Evolutionary conservation across 805 yeast species (phyloP), one percentile per base, ranked within the genome.

Genomic region (Barnettozyma populi): DNA sequence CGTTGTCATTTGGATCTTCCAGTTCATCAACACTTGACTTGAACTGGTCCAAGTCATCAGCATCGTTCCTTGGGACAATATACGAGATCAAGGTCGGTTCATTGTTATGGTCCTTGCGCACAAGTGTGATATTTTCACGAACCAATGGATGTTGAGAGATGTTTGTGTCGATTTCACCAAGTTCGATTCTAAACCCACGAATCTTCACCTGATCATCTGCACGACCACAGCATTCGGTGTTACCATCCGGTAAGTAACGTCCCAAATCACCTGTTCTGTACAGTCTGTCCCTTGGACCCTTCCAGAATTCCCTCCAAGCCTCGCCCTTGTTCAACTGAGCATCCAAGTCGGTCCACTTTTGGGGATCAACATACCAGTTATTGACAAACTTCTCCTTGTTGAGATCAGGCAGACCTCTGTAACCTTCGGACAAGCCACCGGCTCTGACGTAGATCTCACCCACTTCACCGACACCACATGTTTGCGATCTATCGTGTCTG

Each of bases 381-480:
- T 80, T 79, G 43, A 95, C 79, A 55, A 94, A 94, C 70, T 95
- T 94, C 65, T 87, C 82, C 48, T 79, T 79, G 62, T 90, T 94
- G 64, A 89, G 69, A 29, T 90, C 96, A 7, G 96, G 97, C 51
- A 90, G 75, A 41, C 90, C 88, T 59, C 97, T 78, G 69, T 94
- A 94, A 3, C 98, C 97, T 66, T 92, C 99, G 16, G 97, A 95
- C 48, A 94, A 75, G 43, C 99, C 99, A 49, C 89, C 99, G 36
- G 99, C 99, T 63, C 99, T 82, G 10, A 95, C 98, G 62, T 94
- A 94, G 53, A 94, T 90, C 67, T 94, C 99, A 62, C 99, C 99
- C 51, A 94, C 94, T 69, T 94, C 99, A 56, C 99, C 99, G 54
- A 94, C 90, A 68, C 97, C 99, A 73, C 99, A 94, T 7, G 94